Base-by-base conservation (phyloP, 768 basidiomycete genomes). In the Mycena leptocephala region DNA sequence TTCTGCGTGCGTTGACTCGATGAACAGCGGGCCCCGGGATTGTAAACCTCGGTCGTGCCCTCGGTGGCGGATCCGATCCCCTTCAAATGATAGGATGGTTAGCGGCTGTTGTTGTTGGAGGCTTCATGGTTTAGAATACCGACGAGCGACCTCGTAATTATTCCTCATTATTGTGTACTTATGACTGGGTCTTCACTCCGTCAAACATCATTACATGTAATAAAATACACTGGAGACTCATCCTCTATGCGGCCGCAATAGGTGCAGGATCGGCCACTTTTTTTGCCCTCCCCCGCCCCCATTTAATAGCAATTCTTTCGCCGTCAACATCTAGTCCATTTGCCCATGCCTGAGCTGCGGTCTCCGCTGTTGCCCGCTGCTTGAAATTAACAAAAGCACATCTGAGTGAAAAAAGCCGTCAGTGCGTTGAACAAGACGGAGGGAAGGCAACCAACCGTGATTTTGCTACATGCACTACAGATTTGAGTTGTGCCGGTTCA, bases 361-460 rank as follows among this genome's bases (percentile, higher is more conserved):
- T 87, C 85, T 99, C 98, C 20, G 98, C 97, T n/a, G 91, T 88
- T 8, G 88, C 81, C 24, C 98, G 91, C 68, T 95, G 92, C 79
- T 90, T 93, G 87, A 99, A 99, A 84, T 99, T 99, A 67, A 98
- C 90, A 84, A 99, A 99, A 1, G 98, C 98, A 85, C 97, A 98
- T 84, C 95, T 95, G 73, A 20, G 48, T 14, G n/a, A 8, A 78
- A 61, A 55, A 37, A 53, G 28, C 5, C 72, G 65, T 68, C 43
- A 61, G 66, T 37, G 18, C 18, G 22, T 43, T 43, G 30, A 58
- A 48, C 1, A 11, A 39, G 26, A 13, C 30, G 20, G 28, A 63
- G 59, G 56, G 56, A 64, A 56, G 65, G 18, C 41, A 48, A n/a
- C 82, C 87, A 13, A 94, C 92, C 92, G 91, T 76, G 95, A 93